Evolutionary conservation across 768 basidiomycete species (phyloP), one percentile per base, ranked within the genome.

Genomic region (Solioccasus polychromus): DNA sequence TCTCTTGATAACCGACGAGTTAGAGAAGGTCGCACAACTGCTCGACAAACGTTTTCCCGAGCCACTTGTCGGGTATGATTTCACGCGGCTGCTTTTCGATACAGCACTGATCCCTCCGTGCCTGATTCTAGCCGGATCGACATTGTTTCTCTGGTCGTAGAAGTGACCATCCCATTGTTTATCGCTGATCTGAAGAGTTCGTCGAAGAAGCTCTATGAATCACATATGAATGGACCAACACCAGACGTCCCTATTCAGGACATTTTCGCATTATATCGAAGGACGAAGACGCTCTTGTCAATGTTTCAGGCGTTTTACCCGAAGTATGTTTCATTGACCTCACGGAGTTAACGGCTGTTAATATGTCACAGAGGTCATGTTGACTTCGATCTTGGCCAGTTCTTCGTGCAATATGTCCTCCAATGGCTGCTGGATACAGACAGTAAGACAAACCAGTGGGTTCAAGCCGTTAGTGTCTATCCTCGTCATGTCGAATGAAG

Each of bases 391-490:
- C 68, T 91, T 23, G 74, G 81, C 4, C 72, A 71, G 4, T 89
- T 88, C 68, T 98, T 98, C 60, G 87, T 91, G 63, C 80, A 85
- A 3, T 92, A 91, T 62, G 89, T 97, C 8, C 75, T 80, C 7
- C 81, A 86, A 52, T 99, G 94, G 95, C 68, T 99, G 20, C 55
- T 79, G n/a, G 85, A 85, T 47, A 96, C 91, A 0, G 88, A 94
- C 54, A 80, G 72, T 47, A 95, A 92, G 72, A 97, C 95, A 8
- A 77, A 78, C 35, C 85, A 92, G 50, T 99, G 96, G 96, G 95
- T 97, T 5, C 80, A 93, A 62, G 84, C 85, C 50, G 90, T 92
- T 52, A 66, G 89, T 77, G 2, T 39, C 32, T 28, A 17, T 25
- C 45, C n/a, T n/a, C n/a, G 1, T 24, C 10, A 42, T 18, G 18